Percentiles rank a stretch among this genome's conserved stretches.
Conservation (phyloP, 2,329 filamentous ascomycete species). For the Gnomoniopsis sp. region DNA sequence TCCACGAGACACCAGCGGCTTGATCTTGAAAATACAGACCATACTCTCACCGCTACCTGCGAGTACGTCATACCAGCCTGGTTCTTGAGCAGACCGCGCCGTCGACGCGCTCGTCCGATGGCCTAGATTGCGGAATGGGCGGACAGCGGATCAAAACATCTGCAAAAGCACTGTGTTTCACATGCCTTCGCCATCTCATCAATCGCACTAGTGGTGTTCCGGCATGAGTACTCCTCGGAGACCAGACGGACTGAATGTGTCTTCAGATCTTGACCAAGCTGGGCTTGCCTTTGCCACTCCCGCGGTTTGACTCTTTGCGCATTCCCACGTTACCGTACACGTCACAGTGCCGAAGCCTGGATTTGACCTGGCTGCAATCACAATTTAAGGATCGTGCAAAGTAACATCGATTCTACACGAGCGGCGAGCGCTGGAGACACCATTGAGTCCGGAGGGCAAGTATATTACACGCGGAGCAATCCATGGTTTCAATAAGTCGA, state of each 20-base stretch:
- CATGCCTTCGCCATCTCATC: background rate
- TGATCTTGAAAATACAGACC: slow-evolving; percentile 36
- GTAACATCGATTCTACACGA: too few species aligned
- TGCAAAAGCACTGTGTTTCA: background rate
- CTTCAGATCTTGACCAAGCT: background rate
- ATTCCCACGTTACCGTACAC: too few species aligned
- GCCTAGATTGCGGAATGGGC: background rate
- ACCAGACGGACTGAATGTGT: background rate
- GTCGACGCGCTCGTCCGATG: background rate
- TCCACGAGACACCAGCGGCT: slow-evolving; percentile 76
- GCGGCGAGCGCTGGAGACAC: background rate
- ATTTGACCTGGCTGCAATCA: too few species aligned
- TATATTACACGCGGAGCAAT: background rate
- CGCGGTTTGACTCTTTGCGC: too few species aligned
- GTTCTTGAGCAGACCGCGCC: background rate
- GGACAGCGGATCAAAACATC: background rate
- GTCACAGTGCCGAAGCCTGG: too few species aligned
- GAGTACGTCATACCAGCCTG: background rate
- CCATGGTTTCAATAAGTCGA: background rate
- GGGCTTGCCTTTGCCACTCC: background rate
- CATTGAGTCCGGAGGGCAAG: background rate
- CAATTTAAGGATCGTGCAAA: too few species aligned
- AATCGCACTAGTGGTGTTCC: background rate
- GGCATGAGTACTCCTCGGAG: background rate
- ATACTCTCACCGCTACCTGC: background rate